phyloP scores from a whole-genome alignment of 805 yeast genomes.

The Torulaspora maleeae region DNA sequence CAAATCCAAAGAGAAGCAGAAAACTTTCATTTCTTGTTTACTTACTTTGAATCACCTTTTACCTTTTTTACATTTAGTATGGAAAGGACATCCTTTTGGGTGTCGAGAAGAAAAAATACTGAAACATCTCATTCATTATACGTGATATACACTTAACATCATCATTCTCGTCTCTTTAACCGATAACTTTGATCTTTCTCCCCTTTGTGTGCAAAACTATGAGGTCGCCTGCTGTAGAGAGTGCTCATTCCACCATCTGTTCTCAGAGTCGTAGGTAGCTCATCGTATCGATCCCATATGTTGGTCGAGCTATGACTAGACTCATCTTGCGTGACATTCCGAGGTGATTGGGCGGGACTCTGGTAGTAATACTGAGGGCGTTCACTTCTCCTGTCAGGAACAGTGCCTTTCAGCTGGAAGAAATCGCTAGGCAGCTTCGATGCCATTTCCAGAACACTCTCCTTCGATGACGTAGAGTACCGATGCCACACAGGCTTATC shows the following conservation, averaged over 20 bases:
- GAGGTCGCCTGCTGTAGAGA: conserved; percentile 10
- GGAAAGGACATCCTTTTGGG: neutral
- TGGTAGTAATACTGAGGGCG: conserved; percentile 2
- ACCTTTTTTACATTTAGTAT: neutral
- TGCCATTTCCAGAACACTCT: conserved; percentile 21
- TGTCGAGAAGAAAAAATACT: neutral
- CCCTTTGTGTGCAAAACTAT: conserved; percentile 1
- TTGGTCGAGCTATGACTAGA: conserved; percentile 15
- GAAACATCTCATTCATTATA: neutral
- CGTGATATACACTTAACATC: neutral
- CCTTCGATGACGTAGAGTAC: conserved; percentile 18
- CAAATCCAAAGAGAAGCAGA: too few relatives aligned
- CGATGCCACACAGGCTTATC: conserved; percentile 9
- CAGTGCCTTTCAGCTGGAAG: conserved; percentile 17
- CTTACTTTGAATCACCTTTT: too few relatives aligned
- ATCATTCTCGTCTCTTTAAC: conserved; percentile 1
- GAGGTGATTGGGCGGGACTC: conserved; percentile 14
- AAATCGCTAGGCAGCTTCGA: conserved; percentile 27
- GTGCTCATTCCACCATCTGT: conserved; percentile 17
- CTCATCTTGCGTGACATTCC: conserved; percentile 9
- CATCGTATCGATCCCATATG: conserved; percentile 20
- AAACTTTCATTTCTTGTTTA: too few relatives aligned
- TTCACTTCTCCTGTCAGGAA: conserved; percentile 4
- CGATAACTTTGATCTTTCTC: conserved; percentile 2
- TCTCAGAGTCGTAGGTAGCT: conserved; percentile 18